Evolutionary conservation across 83 land plant species (phyloP), one percentile per base, ranked within the genome.

Genomic region (Isoetes engelmannii): DNA sequence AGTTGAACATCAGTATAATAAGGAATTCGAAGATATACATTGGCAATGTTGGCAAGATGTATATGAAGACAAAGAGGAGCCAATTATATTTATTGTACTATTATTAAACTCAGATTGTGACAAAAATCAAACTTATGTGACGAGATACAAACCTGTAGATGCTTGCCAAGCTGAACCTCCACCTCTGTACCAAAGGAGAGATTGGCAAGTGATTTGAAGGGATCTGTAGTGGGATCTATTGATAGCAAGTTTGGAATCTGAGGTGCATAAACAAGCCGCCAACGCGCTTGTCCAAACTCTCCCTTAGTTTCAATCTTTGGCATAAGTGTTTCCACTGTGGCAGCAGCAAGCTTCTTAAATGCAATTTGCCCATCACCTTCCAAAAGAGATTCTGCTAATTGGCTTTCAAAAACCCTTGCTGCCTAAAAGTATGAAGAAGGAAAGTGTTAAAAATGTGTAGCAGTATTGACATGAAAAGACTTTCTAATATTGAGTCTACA

Each of bases 191-290:
- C 97, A 74, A 91, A 86, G 37, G 96, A 86, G 20, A 93, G 87
- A 74, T 79, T 92, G 56, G 99, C 89, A 9, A 94, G 81, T 4
- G 93, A 91, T 67, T 86, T 88, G 54, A 94, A 86, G 37, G 97
- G 97, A 70, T 94, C 99, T 17, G 76, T 87, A 9, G 92, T 80
- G 18, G 97, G 92, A 75, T 90, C 93, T 56, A 88, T 75, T 19
- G 97, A 90, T 6, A 86, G 86, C 65, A 92, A 71, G 63, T 90
- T 94, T 57, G 92, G 91, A 57, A 94, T 91, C 62, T 94, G 97
- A 5, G 99, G 99, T 15, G 99, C 99, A 65, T 90, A 94, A 18
- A 94, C 99, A 50, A 91, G 83, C 70, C 99, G 83, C 99, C 99
- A 94, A 37, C 99, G 81, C 59, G 99, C 99, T 61, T 88, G 99